Evolutionary conservation across 1,284 basidiomycete species (phyloP).

Genomic region (Vanrija sp.): DNA sequence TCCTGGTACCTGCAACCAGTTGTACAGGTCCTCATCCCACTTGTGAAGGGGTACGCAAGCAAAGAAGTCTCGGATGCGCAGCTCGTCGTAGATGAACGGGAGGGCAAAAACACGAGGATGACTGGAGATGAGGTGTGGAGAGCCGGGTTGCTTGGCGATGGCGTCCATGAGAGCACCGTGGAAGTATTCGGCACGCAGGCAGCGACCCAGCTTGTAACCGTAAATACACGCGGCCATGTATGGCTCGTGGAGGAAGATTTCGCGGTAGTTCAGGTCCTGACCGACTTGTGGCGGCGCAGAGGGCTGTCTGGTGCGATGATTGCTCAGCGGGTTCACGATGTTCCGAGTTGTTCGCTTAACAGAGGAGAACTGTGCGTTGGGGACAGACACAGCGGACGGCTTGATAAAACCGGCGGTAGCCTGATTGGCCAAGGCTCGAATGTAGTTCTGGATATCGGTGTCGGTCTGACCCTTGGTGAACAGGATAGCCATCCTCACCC

Average conservation of each 20-base stretch:
- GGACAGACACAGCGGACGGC: neutral
- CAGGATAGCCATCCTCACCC: constrained; percentile 23
- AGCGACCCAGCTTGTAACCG: constrained; percentile 32
- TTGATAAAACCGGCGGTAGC: neutral
- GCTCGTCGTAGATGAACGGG: constrained; percentile 36
- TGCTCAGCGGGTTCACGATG: neutral
- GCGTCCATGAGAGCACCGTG: constrained; percentile 30
- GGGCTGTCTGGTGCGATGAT: no score
- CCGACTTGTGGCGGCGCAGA: neutral
- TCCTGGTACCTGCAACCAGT: constrained; percentile 26
- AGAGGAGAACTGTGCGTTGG: neutral
- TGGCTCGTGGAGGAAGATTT: constrained; percentile 25
- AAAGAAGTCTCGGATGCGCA: constrained; percentile 31
- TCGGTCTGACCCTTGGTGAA: constrained; percentile 23
- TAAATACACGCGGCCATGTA: constrained; percentile 28
- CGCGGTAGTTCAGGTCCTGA: constrained; percentile 1
- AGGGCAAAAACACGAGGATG: constrained; percentile 34
- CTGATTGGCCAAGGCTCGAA: constrained; percentile 21
- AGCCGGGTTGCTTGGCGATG: constrained; percentile 7
- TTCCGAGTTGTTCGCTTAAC: no score
- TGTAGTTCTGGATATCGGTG: constrained; percentile 23
- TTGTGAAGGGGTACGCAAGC: constrained; percentile 18
- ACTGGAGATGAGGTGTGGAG: constrained; percentile 18
- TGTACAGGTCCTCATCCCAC: constrained; percentile 32
- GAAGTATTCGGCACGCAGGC: constrained; percentile 23